Conservation (phyloP, 1,139 yeast species). For the Nakaseomyces nivariensis region DNA sequence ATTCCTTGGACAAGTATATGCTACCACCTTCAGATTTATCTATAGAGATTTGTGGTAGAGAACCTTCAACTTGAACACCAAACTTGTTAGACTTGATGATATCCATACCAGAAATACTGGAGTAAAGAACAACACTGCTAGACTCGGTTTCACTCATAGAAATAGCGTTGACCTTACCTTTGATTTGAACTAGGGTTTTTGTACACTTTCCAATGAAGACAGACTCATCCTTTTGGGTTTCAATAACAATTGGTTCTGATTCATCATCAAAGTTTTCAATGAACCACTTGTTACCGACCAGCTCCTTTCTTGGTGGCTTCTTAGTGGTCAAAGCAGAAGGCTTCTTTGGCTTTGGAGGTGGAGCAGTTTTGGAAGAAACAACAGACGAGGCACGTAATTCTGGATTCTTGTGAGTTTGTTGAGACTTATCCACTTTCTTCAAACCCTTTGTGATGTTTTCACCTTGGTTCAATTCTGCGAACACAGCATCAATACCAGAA, state of each 20-base stretch:
- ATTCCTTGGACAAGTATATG: conserved; percentile 63
- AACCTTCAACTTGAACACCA: conserved; percentile 75
- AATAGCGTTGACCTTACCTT: conserved; percentile 87
- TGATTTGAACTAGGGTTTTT: conserved; percentile 66
- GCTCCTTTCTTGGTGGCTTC: conserved; percentile 66
- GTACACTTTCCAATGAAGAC: conserved; percentile 77
- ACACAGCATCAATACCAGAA: conserved; percentile 71
- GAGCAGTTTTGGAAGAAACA: conserved; percentile 29
- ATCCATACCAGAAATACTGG: conserved; percentile 81
- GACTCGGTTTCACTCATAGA: conserved; percentile 65
- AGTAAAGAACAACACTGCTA: conserved; percentile 71
- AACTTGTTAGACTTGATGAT: conserved; percentile 72
- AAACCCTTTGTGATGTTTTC: conserved; percentile 72
- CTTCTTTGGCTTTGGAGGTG: conserved; percentile 53
- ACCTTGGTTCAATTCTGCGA: conserved; percentile 85
- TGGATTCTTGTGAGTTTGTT: conserved; percentile 94
- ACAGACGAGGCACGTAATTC: conserved; percentile 47
- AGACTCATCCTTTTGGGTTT: conserved; percentile 79
- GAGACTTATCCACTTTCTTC: conserved; percentile 84
- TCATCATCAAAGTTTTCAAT: conserved; percentile 65
- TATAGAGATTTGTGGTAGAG: conserved; percentile 70
- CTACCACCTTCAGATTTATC: conserved; percentile 87
- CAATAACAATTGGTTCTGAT: conserved; percentile 49
- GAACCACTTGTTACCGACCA: conserved; percentile 83
- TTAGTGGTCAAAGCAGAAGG: conserved; percentile 50